phyloP scores from a whole-genome alignment of 2,329 filamentous ascomycete species.

The Calycina marina region DNA sequence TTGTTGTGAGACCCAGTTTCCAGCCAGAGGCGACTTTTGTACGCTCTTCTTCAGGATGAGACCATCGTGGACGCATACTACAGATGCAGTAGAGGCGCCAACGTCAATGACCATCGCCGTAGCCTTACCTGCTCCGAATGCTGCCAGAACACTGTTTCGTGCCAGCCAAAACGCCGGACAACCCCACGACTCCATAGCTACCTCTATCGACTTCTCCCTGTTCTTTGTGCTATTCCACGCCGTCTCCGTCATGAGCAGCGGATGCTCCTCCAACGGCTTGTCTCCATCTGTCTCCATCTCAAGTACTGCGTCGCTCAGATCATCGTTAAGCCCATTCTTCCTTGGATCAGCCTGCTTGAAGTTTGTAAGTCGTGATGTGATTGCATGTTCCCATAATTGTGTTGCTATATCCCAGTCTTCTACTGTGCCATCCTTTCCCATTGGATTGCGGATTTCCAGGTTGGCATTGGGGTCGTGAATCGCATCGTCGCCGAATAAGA shows the following conservation, averaged over 20 bases:
- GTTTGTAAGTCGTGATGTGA: slow-evolving; percentile 77
- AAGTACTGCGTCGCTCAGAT: slow-evolving; percentile 33
- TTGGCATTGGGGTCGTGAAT: slow-evolving; percentile 62
- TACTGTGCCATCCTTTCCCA: slow-evolving; percentile 76
- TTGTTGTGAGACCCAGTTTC: slow-evolving; percentile 81
- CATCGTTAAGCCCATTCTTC: slow-evolving; percentile 68
- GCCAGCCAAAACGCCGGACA: slow-evolving; percentile 90
- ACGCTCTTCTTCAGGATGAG: slow-evolving; percentile 86
- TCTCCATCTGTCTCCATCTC: slow-evolving; percentile 49
- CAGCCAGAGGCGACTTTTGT: slow-evolving; percentile 71
- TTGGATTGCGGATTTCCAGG: slow-evolving; percentile 82
- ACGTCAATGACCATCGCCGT: slow-evolving; percentile 87
- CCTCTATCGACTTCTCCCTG: slow-evolving; percentile 86
- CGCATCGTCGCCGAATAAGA: slow-evolving; percentile 79
- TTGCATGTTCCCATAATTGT: slow-evolving; percentile 82
- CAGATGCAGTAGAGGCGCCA: slow-evolving; percentile 74
- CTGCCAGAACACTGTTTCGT: slow-evolving; percentile 74
- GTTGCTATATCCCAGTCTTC: slow-evolving; percentile 92
- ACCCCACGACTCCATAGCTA: slow-evolving; percentile 95
- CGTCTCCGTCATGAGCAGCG: slow-evolving; percentile 83
- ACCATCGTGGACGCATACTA: slow-evolving; percentile 86
- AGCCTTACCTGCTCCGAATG: slow-evolving; percentile 85
- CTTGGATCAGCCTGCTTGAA: slow-evolving; percentile 52
- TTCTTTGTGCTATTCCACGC: slow-evolving; percentile 83
- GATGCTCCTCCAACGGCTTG: slow-evolving; percentile 77